Base-by-base conservation (phyloP, 1,139 yeast genomes). In the Protomyces arabidopsidicola region DNA sequence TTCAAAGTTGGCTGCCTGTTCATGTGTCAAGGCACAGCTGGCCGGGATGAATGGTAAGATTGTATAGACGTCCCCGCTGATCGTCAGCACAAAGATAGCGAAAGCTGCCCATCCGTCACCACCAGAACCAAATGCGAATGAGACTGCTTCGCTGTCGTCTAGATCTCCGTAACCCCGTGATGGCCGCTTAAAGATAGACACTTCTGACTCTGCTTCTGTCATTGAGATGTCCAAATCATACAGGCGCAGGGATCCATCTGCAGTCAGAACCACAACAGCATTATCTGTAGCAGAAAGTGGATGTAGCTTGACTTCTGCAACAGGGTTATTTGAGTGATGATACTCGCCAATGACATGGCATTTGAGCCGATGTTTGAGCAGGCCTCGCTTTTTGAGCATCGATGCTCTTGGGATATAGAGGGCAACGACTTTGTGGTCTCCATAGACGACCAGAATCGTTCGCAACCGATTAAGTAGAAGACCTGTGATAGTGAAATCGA, bases 81-180 rank as follows among this genome's bases (percentile, higher is more conserved):
- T 20, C 54, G 55, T 27, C 10, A 64, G 50, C 24, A 50, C 38
- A 22, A 56, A 58, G 51, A 64, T 53, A 9, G 65, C 42, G 31
- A 62, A 55, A 3, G 42, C 18, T 20, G 55, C 38, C 66, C 66
- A 64, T 14, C 63, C 66, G 31, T 64, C 61, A 10, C 60, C 64
- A 6, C 52, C 64, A n/a, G 35, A 16, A 16, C 65, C 66, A 55
- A 64, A 64, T 35, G 57, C 38, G 45, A 59, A 61, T 3, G 61
- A 53, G 31, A 35, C 55, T 4, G 50, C 52, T 24, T 52, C 57
- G 9, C 50, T 61, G 12, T 42, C 57, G 18, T 60, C 65, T 14
- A 63, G 55, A 35, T 63, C 65, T 18, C 48, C 48, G 18, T 42
- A 42, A 18, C 48, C 48, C 9, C 48, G 48, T 18, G 24, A 10